These are phyloP conservation scores for Solanum pinnatisectum DNA, from an alignment of 257 asterid species.

Conservation along the genomic window DNA sequence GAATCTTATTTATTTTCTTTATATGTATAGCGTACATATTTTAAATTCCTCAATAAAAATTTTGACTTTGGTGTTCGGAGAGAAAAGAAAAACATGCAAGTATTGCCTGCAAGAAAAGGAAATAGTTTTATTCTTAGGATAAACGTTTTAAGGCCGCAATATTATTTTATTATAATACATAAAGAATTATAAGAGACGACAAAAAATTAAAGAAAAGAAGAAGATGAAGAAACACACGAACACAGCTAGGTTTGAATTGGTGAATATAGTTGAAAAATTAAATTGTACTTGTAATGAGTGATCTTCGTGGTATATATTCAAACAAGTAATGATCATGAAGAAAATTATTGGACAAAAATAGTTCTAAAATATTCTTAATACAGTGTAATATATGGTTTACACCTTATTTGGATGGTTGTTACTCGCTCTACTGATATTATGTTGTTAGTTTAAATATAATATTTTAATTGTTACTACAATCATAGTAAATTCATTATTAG, in stretches of 20 bases:
- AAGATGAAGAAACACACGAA: background rate
- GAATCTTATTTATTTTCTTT: no score
- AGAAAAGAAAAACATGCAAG: background rate
- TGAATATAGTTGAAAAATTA: background rate
- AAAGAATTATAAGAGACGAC: background rate
- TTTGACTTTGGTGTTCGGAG: accelerated
- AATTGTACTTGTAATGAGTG: background rate
- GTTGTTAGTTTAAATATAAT: no score
- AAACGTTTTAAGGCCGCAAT: background rate
- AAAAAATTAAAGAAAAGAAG: background rate
- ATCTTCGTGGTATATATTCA: background rate
- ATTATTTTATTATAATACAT: background rate
- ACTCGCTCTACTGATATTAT: no score
- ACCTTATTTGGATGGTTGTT: no score
- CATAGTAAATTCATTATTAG: no score
- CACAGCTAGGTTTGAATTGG: background rate
- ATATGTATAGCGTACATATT: no score
- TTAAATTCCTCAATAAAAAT: no score
- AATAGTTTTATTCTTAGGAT: background rate
- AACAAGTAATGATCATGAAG: background rate
- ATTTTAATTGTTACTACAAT: no score
- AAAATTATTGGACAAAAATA: background rate
- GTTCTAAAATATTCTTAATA: background rate
- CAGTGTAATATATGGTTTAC: background rate
- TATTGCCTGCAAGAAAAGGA: background rate